Evolutionary conservation across 345 rosid species (phyloP).

Genomic region (Salix purpurea): DNA sequence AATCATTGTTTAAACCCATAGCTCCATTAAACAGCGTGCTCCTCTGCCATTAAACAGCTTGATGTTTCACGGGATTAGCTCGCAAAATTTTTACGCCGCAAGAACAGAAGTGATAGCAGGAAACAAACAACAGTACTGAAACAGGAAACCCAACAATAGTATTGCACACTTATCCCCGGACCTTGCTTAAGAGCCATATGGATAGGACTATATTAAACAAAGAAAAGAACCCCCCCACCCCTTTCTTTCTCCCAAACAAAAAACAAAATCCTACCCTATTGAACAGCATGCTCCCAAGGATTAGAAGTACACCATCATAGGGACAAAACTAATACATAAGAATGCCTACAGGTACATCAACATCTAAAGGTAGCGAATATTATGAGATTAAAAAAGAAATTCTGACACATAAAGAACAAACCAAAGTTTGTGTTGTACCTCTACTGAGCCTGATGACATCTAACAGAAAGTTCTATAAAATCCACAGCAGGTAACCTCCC

Average conservation of each 20-base stretch:
- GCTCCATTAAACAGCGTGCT: too few relatives aligned
- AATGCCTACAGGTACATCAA: background rate
- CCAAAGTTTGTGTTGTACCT: constrained; percentile 55
- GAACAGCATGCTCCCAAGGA: background rate
- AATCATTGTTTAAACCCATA: too few relatives aligned
- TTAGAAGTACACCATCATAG: background rate
- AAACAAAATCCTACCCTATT: background rate
- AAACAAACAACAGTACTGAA: background rate
- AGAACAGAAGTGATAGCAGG: too few relatives aligned
- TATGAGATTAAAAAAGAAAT: background rate
- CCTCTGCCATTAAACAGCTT: too few relatives aligned
- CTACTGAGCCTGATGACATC: constrained; percentile 49
- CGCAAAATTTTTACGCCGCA: too few relatives aligned
- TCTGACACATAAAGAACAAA: constrained; percentile 17
- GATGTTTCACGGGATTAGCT: too few relatives aligned
- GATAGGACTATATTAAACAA: background rate
- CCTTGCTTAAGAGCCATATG: background rate
- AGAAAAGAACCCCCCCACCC: background rate
- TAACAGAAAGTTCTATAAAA: constrained; percentile 52
- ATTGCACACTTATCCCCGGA: background rate
- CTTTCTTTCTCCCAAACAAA: background rate
- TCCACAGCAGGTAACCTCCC: constrained; percentile 58
- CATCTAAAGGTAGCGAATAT: background rate
- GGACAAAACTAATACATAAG: background rate
- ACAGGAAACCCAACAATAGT: background rate